phyloP scores from a whole-genome alignment of 306 rosid species.

The Cyamopsis tetragonoloba region DNA sequence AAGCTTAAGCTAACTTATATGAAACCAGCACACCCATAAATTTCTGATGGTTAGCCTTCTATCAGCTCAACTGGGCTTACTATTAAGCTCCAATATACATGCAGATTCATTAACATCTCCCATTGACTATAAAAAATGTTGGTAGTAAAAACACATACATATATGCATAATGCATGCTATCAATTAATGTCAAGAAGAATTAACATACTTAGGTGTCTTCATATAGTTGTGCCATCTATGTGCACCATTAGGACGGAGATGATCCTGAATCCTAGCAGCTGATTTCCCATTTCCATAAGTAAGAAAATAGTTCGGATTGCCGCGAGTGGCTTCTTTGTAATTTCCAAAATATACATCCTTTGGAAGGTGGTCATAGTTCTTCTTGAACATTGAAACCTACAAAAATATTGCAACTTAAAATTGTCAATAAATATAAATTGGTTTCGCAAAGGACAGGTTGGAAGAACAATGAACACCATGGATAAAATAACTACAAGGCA shows the following conservation, averaged over 20 bases:
- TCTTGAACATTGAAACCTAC: conserved; percentile 98
- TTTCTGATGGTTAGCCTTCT: conserved; percentile 14
- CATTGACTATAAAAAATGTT: background rate
- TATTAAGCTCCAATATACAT: conserved; percentile 10
- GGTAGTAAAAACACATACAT: background rate
- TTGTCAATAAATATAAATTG: background rate
- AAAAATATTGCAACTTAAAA: conserved; percentile 16
- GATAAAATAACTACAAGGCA: background rate
- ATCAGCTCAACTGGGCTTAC: background rate
- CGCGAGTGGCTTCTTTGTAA: conserved; percentile 88
- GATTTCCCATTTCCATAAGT: conserved; percentile 98
- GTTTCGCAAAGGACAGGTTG: background rate
- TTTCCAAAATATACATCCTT: conserved; percentile 89
- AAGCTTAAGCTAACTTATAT: background rate
- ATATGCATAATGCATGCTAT: conserved; percentile 11
- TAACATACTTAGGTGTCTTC: conserved; percentile 81
- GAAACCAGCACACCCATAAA: conserved; percentile 21
- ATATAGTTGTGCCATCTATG: conserved; percentile 99
- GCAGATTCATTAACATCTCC: conserved; percentile 5
- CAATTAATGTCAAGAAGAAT: conserved; percentile 19
- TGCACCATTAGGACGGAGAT: conserved; percentile 99
- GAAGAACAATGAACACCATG: conserved; percentile 2
- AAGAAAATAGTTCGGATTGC: conserved; percentile 92
- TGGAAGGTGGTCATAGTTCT: conserved; percentile 90
- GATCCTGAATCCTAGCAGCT: conserved; percentile 93